Base-by-base conservation (phyloP, 805 yeast genomes). In the Ogataea chonburiensis region DNA sequence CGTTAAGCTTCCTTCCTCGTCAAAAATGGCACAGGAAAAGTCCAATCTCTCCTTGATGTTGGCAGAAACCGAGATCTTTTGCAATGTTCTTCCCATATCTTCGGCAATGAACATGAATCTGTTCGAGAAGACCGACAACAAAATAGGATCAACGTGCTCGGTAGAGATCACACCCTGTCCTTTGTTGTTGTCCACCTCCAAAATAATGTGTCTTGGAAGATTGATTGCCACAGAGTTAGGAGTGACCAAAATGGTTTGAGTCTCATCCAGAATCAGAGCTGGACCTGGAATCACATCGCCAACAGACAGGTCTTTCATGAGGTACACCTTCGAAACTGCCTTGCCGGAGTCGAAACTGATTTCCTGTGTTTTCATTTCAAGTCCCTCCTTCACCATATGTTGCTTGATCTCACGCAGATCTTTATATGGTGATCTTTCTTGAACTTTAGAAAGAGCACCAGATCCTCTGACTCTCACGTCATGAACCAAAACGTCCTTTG, bases 381-480 rank as follows among this genome's bases (percentile, higher is more conserved):
- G 76, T 7, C 86, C 85, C 27, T 86, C 87, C 24, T 86, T 86
- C 2, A 88, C 86, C 12, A 86, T 86, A 7, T 79, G 84, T 0
- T 87, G 81, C 42, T 73, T 73, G 39, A 81, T 80, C 43, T 79
- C 81, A 28, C 33, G 30, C 14, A 33, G 22, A 14, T 46, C 50
- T 6, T 30, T 22, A 20, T 46, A 46, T 2, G 50, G 45, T 5
- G 50, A 46, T 12, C 42, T 27, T 28, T 43, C 50, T 8, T 16
- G 17, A 7, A 24, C 24, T 18, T 24, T 24, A 9, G 27, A 24
- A 4, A 21, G 12, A 14, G 32, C 24, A 1, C 39, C 39, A 18
- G 25, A 14, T 10, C 31, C 31, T 20, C 39, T 24, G 10, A 28
- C 77, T 16, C 47, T 39, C 13, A 81, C 65, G 53, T 83, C 87